Conservation (phyloP, 805 yeast species). For the Tetrapisispora taiwanensis region DNA sequence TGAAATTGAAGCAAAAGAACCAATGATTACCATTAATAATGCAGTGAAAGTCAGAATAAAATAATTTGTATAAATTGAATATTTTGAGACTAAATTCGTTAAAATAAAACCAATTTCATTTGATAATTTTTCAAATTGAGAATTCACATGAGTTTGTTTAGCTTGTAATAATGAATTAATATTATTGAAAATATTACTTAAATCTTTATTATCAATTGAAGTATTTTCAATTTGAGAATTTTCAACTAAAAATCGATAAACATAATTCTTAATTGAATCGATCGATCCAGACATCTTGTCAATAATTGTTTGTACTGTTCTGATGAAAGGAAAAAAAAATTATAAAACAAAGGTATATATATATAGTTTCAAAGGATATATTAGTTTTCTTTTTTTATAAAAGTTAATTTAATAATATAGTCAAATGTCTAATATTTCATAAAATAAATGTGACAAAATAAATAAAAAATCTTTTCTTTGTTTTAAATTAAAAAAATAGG, state of each 20-base stretch:
- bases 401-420: too few relatives aligned
- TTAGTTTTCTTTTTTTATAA: too few relatives aligned
- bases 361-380: too few relatives aligned
- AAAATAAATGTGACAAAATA: too few relatives aligned
- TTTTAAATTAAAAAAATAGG: too few relatives aligned
- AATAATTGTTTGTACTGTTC: not conserved
- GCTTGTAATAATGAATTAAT: not conserved
- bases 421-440: too few relatives aligned
- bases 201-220: not conserved
- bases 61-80: slow-evolving; percentile 1
- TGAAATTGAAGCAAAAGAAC: slow-evolving; percentile 29
- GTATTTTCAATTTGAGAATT: not conserved
- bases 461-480: too few relatives aligned
- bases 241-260: not conserved
- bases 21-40: slow-evolving; percentile 25
- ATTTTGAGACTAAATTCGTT: not conserved
- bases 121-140: not conserved
- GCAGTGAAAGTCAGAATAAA: slow-evolving; percentile 12
- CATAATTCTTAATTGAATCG: not conserved
- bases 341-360: too few relatives aligned
- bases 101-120: not conserved
- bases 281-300: not conserved
- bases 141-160: not conserved
- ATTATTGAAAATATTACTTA: slow-evolving; percentile 1
- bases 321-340: too few relatives aligned